Base-by-base conservation (phyloP, 805 yeast species). In the Yarrowia bubula region DNA sequence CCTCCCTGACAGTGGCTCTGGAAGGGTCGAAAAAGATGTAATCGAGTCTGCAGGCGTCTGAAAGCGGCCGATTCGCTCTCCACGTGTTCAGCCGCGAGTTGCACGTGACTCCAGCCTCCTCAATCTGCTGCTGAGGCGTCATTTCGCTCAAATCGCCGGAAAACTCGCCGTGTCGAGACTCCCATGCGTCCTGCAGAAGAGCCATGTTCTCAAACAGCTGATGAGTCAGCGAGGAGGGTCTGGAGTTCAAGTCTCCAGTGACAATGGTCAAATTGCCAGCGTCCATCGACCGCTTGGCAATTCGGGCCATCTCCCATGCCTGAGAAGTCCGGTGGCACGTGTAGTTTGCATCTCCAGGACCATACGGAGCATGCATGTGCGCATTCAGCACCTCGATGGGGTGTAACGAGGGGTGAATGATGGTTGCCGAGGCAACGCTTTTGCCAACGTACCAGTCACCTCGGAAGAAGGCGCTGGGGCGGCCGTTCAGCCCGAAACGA, bases 361-460 rank as follows among this genome's bases (percentile, higher is more conserved):
- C 82, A 72, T 95, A 95, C 0, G 99, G 99, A 1, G 99, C 99
- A 75, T 95, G 99, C 95, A 95, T 88, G 74, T 95, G 99, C 15
- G 96, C 87, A 72, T 92, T 93, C 72, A 95, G 77, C 5, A 95
- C 76, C 2, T 96, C 98, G 44, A 95, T 77, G 1, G 81, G 77
- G 15, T 77, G 78, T 0, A 80, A 76, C 15, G 72, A 70, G 2
- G 83, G 76, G 5, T 89, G 87, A 65, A 78, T 78, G 46, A 95
- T 77, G 4, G 85, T 75, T 0, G 96, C 88, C 3, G 91, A 85
- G 0, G 96, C 88, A 17, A 91, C 84, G 8, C 93, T 83, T 73
- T 95, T 95, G 8, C 99, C 99, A 22, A 95, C 99, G 69, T 84
- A 90, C 97, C 98, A 95, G 74, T 95, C 99, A 41, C 99, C 99